Conservation (phyloP, 768 basidiomycete species). For the Termitomyces sp. region DNA sequence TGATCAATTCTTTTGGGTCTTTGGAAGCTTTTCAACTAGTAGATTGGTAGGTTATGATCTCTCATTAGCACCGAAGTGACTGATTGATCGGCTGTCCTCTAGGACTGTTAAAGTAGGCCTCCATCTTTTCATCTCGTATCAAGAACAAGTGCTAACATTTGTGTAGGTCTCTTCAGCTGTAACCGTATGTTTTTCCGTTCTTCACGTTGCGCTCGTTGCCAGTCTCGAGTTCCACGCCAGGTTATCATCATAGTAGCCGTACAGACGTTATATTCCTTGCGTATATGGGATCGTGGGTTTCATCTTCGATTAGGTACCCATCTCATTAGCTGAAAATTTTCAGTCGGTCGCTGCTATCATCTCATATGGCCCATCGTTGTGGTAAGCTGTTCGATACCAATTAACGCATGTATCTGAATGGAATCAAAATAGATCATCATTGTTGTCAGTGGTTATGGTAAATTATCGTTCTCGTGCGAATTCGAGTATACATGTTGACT, state of each 20-base stretch:
- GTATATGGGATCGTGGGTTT: constrained; percentile 24
- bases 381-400: neutral
- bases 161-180: too few relatives aligned
- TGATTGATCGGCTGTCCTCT: too few relatives aligned
- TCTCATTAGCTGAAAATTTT: too few relatives aligned
- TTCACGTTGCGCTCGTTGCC: too few relatives aligned
- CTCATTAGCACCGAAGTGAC: neutral
- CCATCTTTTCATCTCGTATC: neutral
- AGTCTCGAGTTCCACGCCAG: too few relatives aligned
- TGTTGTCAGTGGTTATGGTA: constrained; percentile 15
- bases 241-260: constrained; percentile 19
- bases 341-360: constrained; percentile 16
- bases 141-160: too few relatives aligned
- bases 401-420: neutral
- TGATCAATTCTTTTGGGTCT: constrained; percentile 21
- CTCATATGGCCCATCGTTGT: constrained; percentile 16
- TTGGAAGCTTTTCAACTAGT: constrained; percentile 8
- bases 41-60: constrained; percentile 6
- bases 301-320: neutral
- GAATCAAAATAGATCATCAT: neutral
- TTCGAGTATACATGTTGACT: neutral
- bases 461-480: neutral
- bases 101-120: constrained; percentile 18
- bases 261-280: constrained; percentile 23
- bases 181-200: too few relatives aligned